phyloP scores from a whole-genome alignment of 306 rosid genomes.

The Pachyrhizus erosus region DNA sequence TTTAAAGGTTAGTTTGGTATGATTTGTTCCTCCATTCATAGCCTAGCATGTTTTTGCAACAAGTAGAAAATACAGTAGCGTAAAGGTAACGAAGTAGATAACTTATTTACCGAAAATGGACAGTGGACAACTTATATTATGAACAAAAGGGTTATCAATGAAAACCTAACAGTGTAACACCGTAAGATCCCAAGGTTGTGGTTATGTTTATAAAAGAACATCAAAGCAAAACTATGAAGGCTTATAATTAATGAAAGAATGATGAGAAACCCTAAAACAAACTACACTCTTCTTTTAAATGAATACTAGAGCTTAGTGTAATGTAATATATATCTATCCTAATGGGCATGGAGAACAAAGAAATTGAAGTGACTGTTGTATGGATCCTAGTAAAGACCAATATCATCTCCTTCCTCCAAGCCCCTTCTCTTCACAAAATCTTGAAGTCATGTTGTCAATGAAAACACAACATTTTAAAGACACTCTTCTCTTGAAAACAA shows the following conservation, averaged over 20 bases:
- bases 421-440: too few species aligned
- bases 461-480: too few species aligned
- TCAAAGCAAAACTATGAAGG: not conserved
- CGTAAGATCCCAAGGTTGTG: not conserved
- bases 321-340: too few species aligned
- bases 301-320: not conserved
- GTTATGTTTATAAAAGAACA: not conserved
- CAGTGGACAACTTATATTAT: too few species aligned
- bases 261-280: not conserved
- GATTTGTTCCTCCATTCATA: not conserved
- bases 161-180: not conserved
- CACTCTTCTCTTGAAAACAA: too few species aligned
- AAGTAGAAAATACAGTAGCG: not conserved
- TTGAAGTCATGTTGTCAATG: too few species aligned
- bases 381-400: too few species aligned
- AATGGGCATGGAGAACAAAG: too few species aligned
- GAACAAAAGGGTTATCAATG: too few species aligned
- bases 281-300: not conserved
- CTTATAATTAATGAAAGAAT: not conserved
- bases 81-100: not conserved
- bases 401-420: too few species aligned
- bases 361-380: too few species aligned
- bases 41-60: not conserved
- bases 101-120: too few species aligned
- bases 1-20: not conserved